A percentile compares a stretch with the other conserved stretches of the same genome.
These are phyloP conservation scores for Flueggea neowawraea DNA, from an alignment of 441 rosid species.

Conservation along the genomic window DNA sequence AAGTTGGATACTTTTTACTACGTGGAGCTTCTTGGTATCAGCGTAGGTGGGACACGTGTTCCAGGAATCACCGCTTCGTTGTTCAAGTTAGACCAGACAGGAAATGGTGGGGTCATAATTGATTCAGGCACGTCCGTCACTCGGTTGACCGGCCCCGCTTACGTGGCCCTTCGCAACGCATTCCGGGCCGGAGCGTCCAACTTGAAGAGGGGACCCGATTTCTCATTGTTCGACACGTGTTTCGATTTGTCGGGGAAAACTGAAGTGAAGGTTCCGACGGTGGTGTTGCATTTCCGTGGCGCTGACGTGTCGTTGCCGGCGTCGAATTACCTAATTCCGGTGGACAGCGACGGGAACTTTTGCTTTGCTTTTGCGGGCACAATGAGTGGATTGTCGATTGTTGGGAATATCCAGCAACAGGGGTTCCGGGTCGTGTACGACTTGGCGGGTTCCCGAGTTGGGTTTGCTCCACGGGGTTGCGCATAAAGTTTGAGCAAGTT, in stretches of 20 bases:
- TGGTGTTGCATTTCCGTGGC: conserved; percentile 73
- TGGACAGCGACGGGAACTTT: conserved; percentile 61
- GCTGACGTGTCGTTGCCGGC: conserved; percentile 90
- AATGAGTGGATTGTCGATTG: conserved; percentile 66
- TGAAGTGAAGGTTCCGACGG: conserved; percentile 90
- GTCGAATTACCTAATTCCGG: conserved; percentile 78
- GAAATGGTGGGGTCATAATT: conserved; percentile 84
- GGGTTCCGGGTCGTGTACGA: conserved; percentile 88
- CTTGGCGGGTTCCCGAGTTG: conserved; percentile 65
- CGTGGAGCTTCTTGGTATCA: conserved; percentile 69
- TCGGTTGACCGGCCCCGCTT: conserved; percentile 69
- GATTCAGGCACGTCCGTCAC: conserved; percentile 97
- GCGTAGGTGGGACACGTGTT: conserved; percentile 83
- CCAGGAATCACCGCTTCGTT: conserved; percentile 54
- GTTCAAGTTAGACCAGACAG: conserved; percentile 62
- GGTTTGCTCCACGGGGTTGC: conserved; percentile 83
- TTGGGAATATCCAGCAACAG: conserved; percentile 94
- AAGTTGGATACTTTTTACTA: conserved; percentile 91
- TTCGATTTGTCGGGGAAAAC: conserved; percentile 75
- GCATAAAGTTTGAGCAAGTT: conserved; percentile 21
- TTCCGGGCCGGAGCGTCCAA: conserved; percentile 51
- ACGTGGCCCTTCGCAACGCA: conserved; percentile 65
- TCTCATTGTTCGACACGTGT: conserved; percentile 88
- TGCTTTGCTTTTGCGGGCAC: conserved; percentile 97
- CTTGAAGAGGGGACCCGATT: conserved; percentile 64